Percentiles rank a stretch among this genome's conserved stretches.
These are phyloP conservation scores for Vitis amurensis DNA, from an alignment of 164 flowering plant species.

Conservation along the genomic window DNA sequence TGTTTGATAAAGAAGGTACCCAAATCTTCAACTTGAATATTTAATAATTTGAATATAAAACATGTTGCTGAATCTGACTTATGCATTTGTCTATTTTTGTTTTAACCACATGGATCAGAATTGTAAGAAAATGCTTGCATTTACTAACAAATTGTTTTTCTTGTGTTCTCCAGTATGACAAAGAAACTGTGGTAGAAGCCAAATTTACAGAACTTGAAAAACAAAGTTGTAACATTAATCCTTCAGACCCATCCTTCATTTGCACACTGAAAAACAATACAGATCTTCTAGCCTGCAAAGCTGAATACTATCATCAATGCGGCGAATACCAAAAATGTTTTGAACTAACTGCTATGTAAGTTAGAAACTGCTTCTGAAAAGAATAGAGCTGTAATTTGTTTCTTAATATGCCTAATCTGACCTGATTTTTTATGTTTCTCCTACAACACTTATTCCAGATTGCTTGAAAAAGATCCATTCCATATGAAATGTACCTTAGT, in stretches of 20 bases:
- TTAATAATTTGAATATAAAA: not conserved
- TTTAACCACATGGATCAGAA: not conserved
- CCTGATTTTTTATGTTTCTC: slow-evolving; percentile 1
- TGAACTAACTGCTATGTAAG: slow-evolving; percentile 82
- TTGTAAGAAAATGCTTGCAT: not conserved
- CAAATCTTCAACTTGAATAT: not conserved
- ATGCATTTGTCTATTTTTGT: not conserved
- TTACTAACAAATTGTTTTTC: slow-evolving; percentile 10
- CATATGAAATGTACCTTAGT: slow-evolving; percentile 89
- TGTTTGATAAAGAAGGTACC: slow-evolving; percentile 86
- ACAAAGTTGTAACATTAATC: slow-evolving; percentile 38
- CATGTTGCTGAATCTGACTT: not conserved
- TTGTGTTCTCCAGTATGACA: slow-evolving; percentile 59
- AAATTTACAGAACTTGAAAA: slow-evolving; percentile 79
- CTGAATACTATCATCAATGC: slow-evolving; percentile 93
- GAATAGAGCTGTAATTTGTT: not conserved
- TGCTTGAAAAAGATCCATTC: slow-evolving; percentile 96
- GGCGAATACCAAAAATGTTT: slow-evolving; percentile 97
- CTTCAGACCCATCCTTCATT: slow-evolving; percentile 45
- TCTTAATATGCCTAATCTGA: not conserved
- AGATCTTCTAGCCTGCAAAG: slow-evolving; percentile 95
- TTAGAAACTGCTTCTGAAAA: slow-evolving; percentile 14
- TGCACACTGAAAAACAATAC: slow-evolving; percentile 67
- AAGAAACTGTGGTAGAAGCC: slow-evolving; percentile 78
- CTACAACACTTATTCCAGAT: slow-evolving; percentile 39